Base-by-base conservation (phyloP, 176 grass and related monocot species). In the Rhynchospora tenuis region DNA sequence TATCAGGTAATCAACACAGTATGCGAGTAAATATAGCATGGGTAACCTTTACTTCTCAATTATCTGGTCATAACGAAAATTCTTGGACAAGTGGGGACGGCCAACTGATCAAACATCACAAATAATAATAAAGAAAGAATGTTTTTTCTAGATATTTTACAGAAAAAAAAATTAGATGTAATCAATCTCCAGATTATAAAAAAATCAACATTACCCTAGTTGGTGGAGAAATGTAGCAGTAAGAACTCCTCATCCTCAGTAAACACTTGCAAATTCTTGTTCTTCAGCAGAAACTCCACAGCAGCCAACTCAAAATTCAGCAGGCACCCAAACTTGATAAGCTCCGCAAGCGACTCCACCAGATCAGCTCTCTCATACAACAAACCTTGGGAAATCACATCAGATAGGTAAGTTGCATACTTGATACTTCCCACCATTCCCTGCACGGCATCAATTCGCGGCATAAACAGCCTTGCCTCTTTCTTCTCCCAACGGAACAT, bases 401-500 rank as follows among this genome's bases (percentile, higher is more conserved):
- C 65, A 3, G 91, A 71, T 2, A 93, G 89, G 54, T 83, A 74
- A 5, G 89, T 93, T 3, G 87, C 89, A 33, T 83, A 91, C 64
- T 89, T 63, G 2, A 97, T 89, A 75, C 74, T 88, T 3, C 71
- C 62, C 48, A 80, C 82, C 47, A 86, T 86, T 22, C 76, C 19
- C 7, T 55, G 22, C 29, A 67, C 23, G 0, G 16, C 50, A 44
- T 84, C 2, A 6, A 12, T 4, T 15, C 13, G 47, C 81, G 83
- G 71, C 12, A 93, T 50, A 10, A 89, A 86, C 0, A 93, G 31
- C 71, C 76, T 93, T 0, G 76, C 58, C 14, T 83, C 44, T 7
- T 90, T 86, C 70, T 84, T 91, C 79, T 91, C 91, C 94, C 94
- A 97, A 14, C 84, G n/a, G 55, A 89, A 43, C 86, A 89, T 86